Conservation (phyloP, 2,329 filamentous ascomycete genomes). For the Aspergillus proliferans region DNA sequence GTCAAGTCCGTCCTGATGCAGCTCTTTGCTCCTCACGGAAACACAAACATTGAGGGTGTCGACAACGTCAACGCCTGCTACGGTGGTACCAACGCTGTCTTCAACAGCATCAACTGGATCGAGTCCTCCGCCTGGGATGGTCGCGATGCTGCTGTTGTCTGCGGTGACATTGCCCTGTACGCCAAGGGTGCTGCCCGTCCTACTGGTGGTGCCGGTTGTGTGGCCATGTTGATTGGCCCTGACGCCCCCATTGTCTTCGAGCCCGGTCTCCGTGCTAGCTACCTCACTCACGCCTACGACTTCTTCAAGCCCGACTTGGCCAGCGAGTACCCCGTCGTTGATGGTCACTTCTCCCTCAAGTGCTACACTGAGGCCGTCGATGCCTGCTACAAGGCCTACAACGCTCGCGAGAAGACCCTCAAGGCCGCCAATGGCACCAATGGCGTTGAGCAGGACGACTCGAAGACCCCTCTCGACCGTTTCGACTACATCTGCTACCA, state of each 20-base stretch:
- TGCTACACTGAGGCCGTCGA: constrained; percentile 80
- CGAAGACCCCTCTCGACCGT: constrained; percentile 64
- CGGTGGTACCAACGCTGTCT: constrained; percentile 75
- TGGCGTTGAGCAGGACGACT: constrained; percentile 34
- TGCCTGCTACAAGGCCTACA: constrained; percentile 74
- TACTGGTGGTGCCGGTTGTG: constrained; percentile 71
- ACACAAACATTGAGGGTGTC: constrained; percentile 77
- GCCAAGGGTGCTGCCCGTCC: constrained; percentile 76
- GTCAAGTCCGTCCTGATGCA: constrained; percentile 87
- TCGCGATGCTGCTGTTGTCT: constrained; percentile 70
- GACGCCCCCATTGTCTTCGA: constrained; percentile 71
- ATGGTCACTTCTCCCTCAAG: constrained; percentile 74
- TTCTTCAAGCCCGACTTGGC: constrained; percentile 87
- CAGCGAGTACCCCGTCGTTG: constrained; percentile 80
- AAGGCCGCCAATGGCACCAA: constrained; percentile 48
- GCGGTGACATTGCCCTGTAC: constrained; percentile 78
- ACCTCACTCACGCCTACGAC: constrained; percentile 80
- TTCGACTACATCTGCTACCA: constrained; percentile 83
- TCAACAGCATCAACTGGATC: constrained; percentile 79
- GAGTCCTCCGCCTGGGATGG: constrained; percentile 85
- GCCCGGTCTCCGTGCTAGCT: constrained; percentile 70
- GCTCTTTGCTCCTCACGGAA: constrained; percentile 64
- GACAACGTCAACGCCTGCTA: constrained; percentile 84
- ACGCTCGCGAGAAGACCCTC: constrained; percentile 61
- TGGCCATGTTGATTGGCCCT: constrained; percentile 73